Evolutionary conservation across 139 green algal species (phyloP).

Genomic region (Haematococcus lacustris): DNA sequence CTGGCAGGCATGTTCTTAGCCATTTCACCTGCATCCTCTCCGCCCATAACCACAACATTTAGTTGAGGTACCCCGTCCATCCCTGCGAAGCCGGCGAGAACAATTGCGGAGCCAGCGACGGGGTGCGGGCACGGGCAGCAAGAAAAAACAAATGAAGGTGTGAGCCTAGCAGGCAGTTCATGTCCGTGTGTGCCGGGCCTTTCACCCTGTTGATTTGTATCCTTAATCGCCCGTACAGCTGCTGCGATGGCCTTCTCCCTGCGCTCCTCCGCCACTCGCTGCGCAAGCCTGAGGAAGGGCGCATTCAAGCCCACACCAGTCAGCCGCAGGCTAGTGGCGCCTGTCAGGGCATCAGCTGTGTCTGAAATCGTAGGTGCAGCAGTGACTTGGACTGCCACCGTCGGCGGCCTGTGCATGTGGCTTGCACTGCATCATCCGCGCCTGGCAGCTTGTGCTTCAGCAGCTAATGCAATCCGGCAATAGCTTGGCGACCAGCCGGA

Average conservation of each 20-base stretch:
- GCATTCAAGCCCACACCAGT: slow-evolving; percentile 11
- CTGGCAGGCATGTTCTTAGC: no score
- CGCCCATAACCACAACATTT: no score
- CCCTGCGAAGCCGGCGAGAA: no score
- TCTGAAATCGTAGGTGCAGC: slow-evolving; percentile 21
- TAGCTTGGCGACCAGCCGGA: background rate
- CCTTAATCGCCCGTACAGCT: no score
- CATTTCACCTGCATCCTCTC: no score
- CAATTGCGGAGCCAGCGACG: no score
- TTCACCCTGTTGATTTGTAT: no score
- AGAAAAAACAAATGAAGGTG: no score
- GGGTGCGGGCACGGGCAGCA: no score
- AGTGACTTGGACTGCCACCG: background rate
- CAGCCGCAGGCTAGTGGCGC: slow-evolving; percentile 18
- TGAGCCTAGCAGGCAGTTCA: no score
- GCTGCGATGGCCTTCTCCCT: slow-evolving; percentile 10
- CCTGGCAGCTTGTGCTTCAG: background rate
- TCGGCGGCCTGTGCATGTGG: background rate
- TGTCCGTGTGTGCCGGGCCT: no score
- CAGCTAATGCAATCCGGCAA: background rate
- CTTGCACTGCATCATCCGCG: background rate
- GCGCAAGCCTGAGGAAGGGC: slow-evolving; percentile 2
- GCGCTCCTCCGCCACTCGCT: background rate
- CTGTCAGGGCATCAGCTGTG: slow-evolving; percentile 16
- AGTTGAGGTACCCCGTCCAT: no score